Evolutionary conservation across 495 filamentous ascomycete genomes (phyloP), one percentile per base, ranked within the genome.

Genomic region (Delitschia confertaspora): DNA sequence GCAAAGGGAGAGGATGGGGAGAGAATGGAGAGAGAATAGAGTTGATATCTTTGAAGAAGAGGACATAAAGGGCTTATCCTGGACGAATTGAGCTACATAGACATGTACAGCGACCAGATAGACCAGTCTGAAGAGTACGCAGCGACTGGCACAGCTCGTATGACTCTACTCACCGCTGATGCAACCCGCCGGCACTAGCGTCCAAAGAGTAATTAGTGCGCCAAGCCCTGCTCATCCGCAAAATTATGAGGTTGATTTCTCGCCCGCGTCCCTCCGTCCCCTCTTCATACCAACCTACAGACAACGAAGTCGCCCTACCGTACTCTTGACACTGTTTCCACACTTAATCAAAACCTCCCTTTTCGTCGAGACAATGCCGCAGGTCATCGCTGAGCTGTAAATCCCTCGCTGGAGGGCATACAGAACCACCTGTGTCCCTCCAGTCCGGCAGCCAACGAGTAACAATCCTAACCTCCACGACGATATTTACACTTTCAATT

Each of bases 371-470:
- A 76, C 71, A 69, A 80, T 79, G 79, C 82, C 80, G 67, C 75
- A 83, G 82, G 82, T 82, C 69, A 75, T 85, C 83, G 83, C 78
- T 86, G 83, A 82, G 83, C 85, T 93, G 82, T 93, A 84, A 87
- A 84, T 67, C 70, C 21, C 69, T 76, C 80, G 78, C 85, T 88
- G 81, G 78, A 79, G 80, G 71, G 72, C 49, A 42, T 68, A 59
- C 71, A 71, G 64, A 58, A 68, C 70, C 70, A 64, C 70, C 74
- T 72, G 75, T 60, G 76, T 76, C 80, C 79, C 80, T 76, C 84
- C 88, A 85, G 77, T 73, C 72, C 66, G 66, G 60, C 73, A 76
- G 73, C 74, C 82, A 83, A 70, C 84, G 83, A 84, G 75, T n/a
- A n/a, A n/a, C n/a, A 69, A 63, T 64, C 74, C 78, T 73, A 75